Evolutionary conservation across 2,329 filamentous ascomycete genomes (phyloP).

Genomic region (Alternaria triticimaculans): DNA sequence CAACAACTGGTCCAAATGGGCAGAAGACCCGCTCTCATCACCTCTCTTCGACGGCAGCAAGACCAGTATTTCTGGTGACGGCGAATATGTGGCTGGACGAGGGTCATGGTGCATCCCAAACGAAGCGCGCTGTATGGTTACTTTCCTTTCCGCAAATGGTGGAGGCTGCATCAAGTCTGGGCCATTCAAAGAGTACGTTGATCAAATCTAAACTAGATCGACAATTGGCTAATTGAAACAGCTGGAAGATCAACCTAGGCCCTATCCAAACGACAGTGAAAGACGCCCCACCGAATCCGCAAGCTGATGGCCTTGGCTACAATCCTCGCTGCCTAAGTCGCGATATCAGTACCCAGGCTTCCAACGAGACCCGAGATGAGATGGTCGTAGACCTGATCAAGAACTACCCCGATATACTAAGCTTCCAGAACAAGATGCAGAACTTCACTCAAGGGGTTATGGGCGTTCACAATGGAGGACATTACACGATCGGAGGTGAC

Average conservation of each 20-base stretch:
- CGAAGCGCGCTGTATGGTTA: not conserved
- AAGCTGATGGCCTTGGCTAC: constrained; percentile 18
- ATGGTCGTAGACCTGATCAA: constrained; percentile 52
- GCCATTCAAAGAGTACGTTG: constrained; percentile 36
- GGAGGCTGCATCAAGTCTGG: constrained; percentile 33
- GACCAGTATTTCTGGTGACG: constrained; percentile 46
- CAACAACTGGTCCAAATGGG: constrained; percentile 55
- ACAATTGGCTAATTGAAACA: not conserved
- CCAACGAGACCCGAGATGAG: constrained; percentile 48
- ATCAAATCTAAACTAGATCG: rapidly evolving
- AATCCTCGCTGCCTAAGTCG: constrained; percentile 45
- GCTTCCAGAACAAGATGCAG: constrained; percentile 44
- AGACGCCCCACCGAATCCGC: constrained; percentile 10
- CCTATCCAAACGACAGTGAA: constrained; percentile 18
- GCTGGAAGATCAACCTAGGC: constrained; percentile 32
- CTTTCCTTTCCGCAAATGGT: constrained; percentile 18
- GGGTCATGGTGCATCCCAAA: not conserved
- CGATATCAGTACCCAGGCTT: constrained; percentile 39
- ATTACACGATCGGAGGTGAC: not conserved
- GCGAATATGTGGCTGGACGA: constrained; percentile 5
- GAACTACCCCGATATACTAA: constrained; percentile 48
- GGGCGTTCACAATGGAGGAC: not conserved
- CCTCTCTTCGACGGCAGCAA: constrained; percentile 34
- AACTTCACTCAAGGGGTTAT: not conserved
- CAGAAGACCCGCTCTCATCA: constrained; percentile 34